phyloP scores from a whole-genome alignment of 1,284 basidiomycete species.

The Leccinum pachyderme region DNA sequence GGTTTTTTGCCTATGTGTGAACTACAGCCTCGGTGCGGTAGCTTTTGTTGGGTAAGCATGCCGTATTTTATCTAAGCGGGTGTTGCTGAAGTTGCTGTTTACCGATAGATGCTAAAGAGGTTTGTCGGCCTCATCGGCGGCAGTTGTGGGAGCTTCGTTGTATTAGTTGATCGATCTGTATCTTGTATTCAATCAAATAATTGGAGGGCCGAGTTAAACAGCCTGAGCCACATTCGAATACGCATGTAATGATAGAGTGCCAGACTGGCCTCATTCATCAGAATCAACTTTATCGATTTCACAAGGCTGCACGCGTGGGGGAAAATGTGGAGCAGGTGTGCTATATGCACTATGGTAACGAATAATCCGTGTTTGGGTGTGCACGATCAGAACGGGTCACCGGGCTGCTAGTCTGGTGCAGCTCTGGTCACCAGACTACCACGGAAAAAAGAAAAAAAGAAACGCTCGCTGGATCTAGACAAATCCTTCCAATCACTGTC shows the following conservation, averaged over 20 bases:
- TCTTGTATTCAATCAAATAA: background rate
- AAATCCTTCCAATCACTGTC: too few species aligned
- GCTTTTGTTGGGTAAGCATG: background rate
- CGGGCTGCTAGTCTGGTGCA: too few species aligned
- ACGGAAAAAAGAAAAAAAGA: too few species aligned
- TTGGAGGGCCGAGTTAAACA: background rate
- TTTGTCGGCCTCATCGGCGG: background rate
- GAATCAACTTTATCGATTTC: background rate
- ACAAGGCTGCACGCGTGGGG: background rate
- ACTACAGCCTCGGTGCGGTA: background rate
- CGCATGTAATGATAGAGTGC: too few species aligned
- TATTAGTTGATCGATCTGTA: background rate
- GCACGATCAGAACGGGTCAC: too few species aligned
- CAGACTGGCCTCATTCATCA: too few species aligned
- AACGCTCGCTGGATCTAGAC: too few species aligned
- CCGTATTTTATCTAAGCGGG: background rate
- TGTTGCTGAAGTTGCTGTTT: background rate
- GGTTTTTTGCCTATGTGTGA: conserved; percentile 18
- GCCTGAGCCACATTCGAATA: background rate
- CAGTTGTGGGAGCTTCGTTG: background rate
- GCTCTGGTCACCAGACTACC: too few species aligned
- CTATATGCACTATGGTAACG: background rate
- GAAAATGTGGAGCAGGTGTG: background rate
- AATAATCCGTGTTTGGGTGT: too few species aligned
- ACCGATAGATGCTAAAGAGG: background rate